Evolutionary conservation across 2,329 filamentous ascomycete genomes (phyloP).

Genomic region (Cladosporium sp.): DNA sequence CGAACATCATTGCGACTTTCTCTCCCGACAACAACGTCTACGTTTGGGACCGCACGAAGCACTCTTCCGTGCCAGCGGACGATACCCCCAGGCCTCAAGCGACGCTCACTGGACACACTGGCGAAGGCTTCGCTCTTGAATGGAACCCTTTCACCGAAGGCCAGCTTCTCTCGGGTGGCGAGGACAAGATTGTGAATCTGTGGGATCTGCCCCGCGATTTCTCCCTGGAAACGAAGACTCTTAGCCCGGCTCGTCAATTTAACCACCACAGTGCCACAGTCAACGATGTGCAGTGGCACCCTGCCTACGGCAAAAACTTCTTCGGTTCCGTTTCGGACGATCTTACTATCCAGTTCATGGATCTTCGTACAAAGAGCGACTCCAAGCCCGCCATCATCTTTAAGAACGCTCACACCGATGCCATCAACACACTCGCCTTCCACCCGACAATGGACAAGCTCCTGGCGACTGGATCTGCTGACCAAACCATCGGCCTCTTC

Average conservation of each 20-base stretch:
- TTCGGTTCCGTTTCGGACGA: slow-evolving; percentile 96
- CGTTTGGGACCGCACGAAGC: slow-evolving; percentile 95
- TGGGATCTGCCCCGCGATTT: slow-evolving; percentile 82
- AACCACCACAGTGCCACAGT: slow-evolving; percentile 88
- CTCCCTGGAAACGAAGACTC: slow-evolving; percentile 65
- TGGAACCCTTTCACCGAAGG: slow-evolving; percentile 88
- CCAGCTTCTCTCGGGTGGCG: slow-evolving; percentile 82
- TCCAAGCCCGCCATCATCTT: slow-evolving; percentile 56
- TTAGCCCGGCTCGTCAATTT: slow-evolving; percentile 73
- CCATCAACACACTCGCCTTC: slow-evolving; percentile 94
- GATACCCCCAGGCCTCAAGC: slow-evolving; percentile 76
- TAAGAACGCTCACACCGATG: slow-evolving; percentile 79
- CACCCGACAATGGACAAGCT: slow-evolving; percentile 89
- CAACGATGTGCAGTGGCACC: slow-evolving; percentile 96
- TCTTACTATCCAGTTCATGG: slow-evolving; percentile 86
- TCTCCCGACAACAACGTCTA: slow-evolving; percentile 84
- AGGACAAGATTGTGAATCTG: slow-evolving; percentile 86
- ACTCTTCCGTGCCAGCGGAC: slow-evolving; percentile 67
- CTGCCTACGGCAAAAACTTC: slow-evolving; percentile 71
- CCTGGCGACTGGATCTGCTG: slow-evolving; percentile 88
- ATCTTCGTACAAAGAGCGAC: slow-evolving; percentile 69
- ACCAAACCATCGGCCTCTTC: slow-evolving; percentile 95
- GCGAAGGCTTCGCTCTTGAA: slow-evolving; percentile 87
- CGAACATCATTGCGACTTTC: slow-evolving; percentile 92
- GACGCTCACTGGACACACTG: slow-evolving; percentile 78